Evolutionary conservation across 2,329 filamentous ascomycete species (phyloP), one percentile per base, ranked within the genome.

Genomic region (Talaromyces sp.): DNA sequence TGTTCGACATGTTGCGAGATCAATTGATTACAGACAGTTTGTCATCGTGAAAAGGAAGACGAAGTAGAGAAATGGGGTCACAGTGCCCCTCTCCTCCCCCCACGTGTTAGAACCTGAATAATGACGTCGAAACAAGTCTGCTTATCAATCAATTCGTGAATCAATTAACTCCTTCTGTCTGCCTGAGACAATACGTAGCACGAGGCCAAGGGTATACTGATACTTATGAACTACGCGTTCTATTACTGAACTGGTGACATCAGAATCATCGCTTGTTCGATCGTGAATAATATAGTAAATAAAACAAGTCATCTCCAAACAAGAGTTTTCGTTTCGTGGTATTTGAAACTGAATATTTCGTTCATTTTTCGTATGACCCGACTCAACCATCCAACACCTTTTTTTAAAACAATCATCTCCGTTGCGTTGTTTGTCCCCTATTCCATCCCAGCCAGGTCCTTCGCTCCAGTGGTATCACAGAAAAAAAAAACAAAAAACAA

Each of bases 401-500:
- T 27, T 28, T 23, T 34, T 42, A 50, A 12, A 50, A 12, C n/a
- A 14, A 34, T 57, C 53, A 42, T 12, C 36, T 59, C 34, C 55
- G 23, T 33, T 28, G n/a, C 40, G 28, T 47, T 34, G 33, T 57
- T 33, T 54, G 27, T 10, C 44, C 64, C 61, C 56, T 59, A 60
- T 67, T 55, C 51, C 47, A 51, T 61, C 18, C 33, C n/a, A 30
- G 36, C 42, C 42, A 30, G 36, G 28, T 57, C 42, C 18, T 57
- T 59, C 63, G 66, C 66, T 65, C 68, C 64, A 62, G 66, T 71
- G 69, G 70, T 73, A 73, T 73, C 70, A 61, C 57, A 69, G 65
- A 64, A 67, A 81, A 80, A 76, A 79, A 59, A 61, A 64, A 80
- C 75, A 34, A 77, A 77, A 67, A 68, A 69, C 69, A 65, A 77